A percentile compares a stretch with the other conserved stretches of the same genome.
Conservation (phyloP, 1,284 basidiomycete species). For the Cutaneotrichosporon mucoides region DNA sequence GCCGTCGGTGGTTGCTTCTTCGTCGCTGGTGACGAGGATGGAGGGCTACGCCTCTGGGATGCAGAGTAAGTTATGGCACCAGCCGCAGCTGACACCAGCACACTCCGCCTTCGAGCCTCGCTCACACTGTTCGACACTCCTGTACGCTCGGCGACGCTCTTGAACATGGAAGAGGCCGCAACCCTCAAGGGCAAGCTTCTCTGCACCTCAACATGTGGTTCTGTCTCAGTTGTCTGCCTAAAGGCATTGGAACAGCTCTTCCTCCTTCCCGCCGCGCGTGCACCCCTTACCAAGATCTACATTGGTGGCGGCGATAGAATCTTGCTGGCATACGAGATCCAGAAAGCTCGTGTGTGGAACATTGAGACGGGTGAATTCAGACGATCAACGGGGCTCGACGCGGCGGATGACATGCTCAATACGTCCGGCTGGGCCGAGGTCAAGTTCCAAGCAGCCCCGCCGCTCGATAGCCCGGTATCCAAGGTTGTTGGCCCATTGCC, state of each 20-base stretch:
- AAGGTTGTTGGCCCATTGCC: slow-evolving; percentile 14
- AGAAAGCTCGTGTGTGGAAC: slow-evolving; percentile 82
- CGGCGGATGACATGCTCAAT: slow-evolving; percentile 67
- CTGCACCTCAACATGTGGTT: slow-evolving; percentile 73
- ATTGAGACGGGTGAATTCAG: slow-evolving; percentile 77
- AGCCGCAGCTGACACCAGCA: slow-evolving; percentile 10
- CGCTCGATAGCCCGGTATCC: slow-evolving; percentile 7
- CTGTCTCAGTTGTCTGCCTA: slow-evolving; percentile 71
- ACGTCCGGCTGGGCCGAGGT: slow-evolving; percentile 68
- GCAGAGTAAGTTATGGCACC: slow-evolving; percentile 23
- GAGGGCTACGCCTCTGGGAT: slow-evolving; percentile 40
- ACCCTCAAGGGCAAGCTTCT: slow-evolving; percentile 66
- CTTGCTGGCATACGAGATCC: slow-evolving; percentile 70
- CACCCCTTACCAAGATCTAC: slow-evolving; percentile 63
- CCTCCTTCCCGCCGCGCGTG: slow-evolving; percentile 70
- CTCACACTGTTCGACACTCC: slow-evolving; percentile 53
- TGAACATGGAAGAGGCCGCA: slow-evolving; percentile 48
- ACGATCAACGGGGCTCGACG: slow-evolving; percentile 71
- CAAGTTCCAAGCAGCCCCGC: slow-evolving; percentile 46
- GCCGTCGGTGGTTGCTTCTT: slow-evolving; percentile 19
- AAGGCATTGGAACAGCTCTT: slow-evolving; percentile 73
- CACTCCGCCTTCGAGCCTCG: slow-evolving; percentile 28
- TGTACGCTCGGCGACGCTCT: slow-evolving; percentile 23
- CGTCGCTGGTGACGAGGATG: slow-evolving; percentile 46
- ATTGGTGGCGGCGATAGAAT: slow-evolving; percentile 64